Conservation (phyloP, 75 land plant genomes). For the Gnetum montanum region DNA sequence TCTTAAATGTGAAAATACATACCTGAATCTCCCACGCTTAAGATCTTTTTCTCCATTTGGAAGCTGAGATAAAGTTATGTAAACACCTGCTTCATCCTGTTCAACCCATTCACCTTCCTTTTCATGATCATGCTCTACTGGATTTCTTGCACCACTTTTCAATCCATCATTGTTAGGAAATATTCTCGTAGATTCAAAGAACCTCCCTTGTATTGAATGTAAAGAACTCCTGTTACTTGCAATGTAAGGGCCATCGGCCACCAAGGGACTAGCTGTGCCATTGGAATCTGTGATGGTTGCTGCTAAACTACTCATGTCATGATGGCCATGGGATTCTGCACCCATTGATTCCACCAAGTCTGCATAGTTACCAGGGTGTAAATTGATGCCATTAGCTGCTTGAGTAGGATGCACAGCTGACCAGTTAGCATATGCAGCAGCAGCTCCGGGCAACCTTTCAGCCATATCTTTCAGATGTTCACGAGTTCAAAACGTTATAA, state of each 20-base stretch:
- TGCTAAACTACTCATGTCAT: not conserved
- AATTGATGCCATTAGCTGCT: not conserved
- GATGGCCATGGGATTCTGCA: not conserved
- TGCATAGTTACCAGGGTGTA: not conserved
- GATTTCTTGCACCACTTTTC: conserved; percentile 25
- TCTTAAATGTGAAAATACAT: conserved; percentile 3
- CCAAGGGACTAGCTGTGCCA: conserved; percentile 3
- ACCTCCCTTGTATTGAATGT: not conserved
- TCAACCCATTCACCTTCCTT: conserved; percentile 91
- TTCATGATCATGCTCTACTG: conserved; percentile 39
- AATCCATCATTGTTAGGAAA: conserved; percentile 6
- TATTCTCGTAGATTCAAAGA: conserved; percentile 4
- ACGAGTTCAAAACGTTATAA: conserved; percentile 9
- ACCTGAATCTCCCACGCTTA: conserved; percentile 98
- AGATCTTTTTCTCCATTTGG: conserved; percentile 89
- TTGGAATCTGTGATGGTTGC: conserved; percentile 1
- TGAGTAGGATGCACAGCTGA: conserved; percentile 2
- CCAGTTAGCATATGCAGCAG: not conserved
- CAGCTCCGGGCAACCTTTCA: conserved; percentile 69
- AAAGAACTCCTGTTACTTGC: not conserved
- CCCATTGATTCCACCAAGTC: not conserved
- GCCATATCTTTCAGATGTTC: conserved; percentile 90
- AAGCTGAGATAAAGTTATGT: conserved; percentile 76
- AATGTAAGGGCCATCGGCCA: conserved; percentile 3
- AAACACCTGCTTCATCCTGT: conserved; percentile 97